These are phyloP conservation scores for Tuber aestivum DNA, from an alignment of 495 filamentous ascomycete species.

Conservation along the genomic window DNA sequence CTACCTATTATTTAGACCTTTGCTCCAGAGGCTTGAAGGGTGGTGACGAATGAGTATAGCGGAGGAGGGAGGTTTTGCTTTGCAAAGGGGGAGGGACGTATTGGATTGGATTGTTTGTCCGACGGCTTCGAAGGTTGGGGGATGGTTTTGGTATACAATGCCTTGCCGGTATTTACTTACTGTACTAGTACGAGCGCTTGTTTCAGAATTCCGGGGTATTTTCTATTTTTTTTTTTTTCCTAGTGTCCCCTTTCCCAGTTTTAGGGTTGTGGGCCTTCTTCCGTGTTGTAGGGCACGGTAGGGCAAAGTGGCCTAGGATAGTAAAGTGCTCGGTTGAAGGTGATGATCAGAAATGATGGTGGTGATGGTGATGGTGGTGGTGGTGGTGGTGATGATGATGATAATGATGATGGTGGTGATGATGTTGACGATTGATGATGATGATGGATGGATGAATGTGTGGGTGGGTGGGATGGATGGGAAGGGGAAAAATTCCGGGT, in stretches of 20 bases:
- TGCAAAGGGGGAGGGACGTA: background rate
- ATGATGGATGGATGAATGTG: slow-evolving; percentile 1
- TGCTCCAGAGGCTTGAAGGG: slow-evolving; percentile 8
- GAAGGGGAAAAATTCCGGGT: background rate
- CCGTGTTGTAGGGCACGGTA: background rate
- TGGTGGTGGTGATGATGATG: background rate
- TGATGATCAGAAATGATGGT: background rate
- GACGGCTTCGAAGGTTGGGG: background rate
- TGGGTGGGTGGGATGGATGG: background rate
- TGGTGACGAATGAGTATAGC: background rate
- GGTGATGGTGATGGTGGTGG: no score
- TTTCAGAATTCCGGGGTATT: background rate
- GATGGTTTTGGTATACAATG: background rate
- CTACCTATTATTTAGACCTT: background rate
- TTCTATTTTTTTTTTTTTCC: background rate
- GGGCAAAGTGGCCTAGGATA: background rate
- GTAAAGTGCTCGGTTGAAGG: background rate
- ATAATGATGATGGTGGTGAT: background rate
- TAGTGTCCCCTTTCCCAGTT: background rate
- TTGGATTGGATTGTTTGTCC: background rate
- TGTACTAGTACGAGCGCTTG: background rate
- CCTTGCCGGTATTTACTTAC: no score
- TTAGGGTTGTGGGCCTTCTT: background rate
- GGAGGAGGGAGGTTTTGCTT: background rate
- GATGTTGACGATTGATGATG: background rate